Base-by-base conservation (phyloP, 148 eudicot genomes). In the Dysphania ambrosioides region DNA sequence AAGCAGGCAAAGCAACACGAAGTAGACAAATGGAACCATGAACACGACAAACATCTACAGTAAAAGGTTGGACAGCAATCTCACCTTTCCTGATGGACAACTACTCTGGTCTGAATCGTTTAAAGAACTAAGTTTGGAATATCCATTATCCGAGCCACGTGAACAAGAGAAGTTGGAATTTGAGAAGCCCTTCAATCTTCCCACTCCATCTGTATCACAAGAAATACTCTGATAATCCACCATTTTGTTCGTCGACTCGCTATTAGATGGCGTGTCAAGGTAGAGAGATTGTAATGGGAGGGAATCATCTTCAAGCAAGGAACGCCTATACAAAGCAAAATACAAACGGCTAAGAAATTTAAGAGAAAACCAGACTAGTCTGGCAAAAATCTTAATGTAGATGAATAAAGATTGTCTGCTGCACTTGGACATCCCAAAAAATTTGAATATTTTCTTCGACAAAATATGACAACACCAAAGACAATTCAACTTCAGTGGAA, bases 281-380 rank as follows among this genome's bases (percentile, higher is more conserved):
- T 64, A 58, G 36, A 74, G 79, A 29, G 88, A 81, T 55, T 84
- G 81, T 11, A 82, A 66, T 44, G 83, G 74, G 47, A 76, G 74
- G 74, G 32, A 61, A 81, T 86, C 88, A 66, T 86, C 94, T 72
- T 89, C 79, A 64, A 87, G 86, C 74, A 89, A 78, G 13, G 90
- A 91, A 62, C 68, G 84, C 80, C 93, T 91, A 84, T 60, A 76
- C 23, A 78, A 66, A 56, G 36, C 40, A 68, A 76, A 77, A 49
- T 31, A 29, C 42, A 36, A 29, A 47, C 8, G 62, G 68, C 59
- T 32, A 75, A 59, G 34, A 44, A 30, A 29, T 36, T 38, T 35
- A 76, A 56, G 56, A 35, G 4, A 59, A 59, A 68, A 59, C 66
- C 29, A 41, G 10, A 59, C 32, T 19, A n/a, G 23, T 53, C 5